These are phyloP conservation scores for Arachnomyces sp. DNA, from an alignment of 2,329 filamentous ascomycete species.

Conservation along the genomic window DNA sequence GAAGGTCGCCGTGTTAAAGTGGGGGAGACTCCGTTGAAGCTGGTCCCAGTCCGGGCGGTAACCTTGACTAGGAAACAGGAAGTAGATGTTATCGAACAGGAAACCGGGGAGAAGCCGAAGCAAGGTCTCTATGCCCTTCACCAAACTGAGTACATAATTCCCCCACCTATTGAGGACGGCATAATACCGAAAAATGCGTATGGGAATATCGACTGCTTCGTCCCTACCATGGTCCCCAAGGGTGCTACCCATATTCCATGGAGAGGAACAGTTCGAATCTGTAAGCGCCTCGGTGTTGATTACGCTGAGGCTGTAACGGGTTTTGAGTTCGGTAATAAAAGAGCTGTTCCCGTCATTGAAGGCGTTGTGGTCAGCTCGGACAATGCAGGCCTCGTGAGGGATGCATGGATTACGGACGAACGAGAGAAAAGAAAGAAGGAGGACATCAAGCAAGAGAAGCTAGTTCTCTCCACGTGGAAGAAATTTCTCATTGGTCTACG, in stretches of 20 bases:
- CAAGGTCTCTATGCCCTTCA: constrained; percentile 77
- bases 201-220: constrained; percentile 94
- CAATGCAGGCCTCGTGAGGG: constrained; percentile 64
- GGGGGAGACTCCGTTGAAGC: constrained; percentile 71
- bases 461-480: constrained; percentile 69
- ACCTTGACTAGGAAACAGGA: constrained; percentile 81
- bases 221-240: constrained; percentile 79
- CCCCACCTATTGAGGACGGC: constrained; percentile 73
- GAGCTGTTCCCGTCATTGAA: constrained; percentile 85
- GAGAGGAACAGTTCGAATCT: constrained; percentile 68
- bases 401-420: constrained; percentile 72
- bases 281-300: constrained; percentile 76
- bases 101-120: constrained; percentile 72
- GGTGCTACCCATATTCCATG: constrained; percentile 80
- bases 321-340: constrained; percentile 92
- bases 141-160: constrained; percentile 95
- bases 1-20: constrained; percentile 71
- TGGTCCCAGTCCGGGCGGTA: constrained; percentile 82
- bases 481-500: constrained; percentile 80
- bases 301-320: constrained; percentile 91
- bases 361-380: constrained; percentile 84
- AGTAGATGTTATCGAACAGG: constrained; percentile 74
- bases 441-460: constrained; percentile 71
- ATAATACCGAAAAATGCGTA: constrained; percentile 90
- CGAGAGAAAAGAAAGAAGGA: constrained; percentile 69